phyloP scores from a whole-genome alignment of 2,329 filamentous ascomycete species.

The Clonostachys chloroleuca region DNA sequence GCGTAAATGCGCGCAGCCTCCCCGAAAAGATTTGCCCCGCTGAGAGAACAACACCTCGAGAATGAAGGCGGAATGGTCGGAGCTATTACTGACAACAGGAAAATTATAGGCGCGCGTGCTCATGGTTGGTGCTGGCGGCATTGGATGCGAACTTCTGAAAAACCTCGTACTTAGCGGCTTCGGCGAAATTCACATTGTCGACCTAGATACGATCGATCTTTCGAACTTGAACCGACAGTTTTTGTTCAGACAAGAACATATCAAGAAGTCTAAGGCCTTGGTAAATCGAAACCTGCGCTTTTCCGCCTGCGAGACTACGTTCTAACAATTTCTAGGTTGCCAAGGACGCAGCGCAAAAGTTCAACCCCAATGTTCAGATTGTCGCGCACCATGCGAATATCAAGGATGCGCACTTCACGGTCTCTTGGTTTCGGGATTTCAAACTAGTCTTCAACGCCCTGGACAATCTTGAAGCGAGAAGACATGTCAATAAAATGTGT shows the following conservation, averaged over 20 bases:
- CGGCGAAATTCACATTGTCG: slow-evolving; percentile 88
- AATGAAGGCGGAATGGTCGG: not conserved
- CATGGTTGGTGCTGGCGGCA: slow-evolving; percentile 94
- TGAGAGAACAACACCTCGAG: not conserved
- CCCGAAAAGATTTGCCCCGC: not conserved
- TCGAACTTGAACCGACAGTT: slow-evolving; percentile 98
- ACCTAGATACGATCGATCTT: slow-evolving; percentile 96
- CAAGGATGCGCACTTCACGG: slow-evolving; percentile 81
- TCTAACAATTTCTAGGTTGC: slow-evolving; percentile 61
- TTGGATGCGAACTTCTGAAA: slow-evolving; percentile 96
- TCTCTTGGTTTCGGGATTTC: slow-evolving; percentile 84
- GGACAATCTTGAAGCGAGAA: slow-evolving; percentile 88
- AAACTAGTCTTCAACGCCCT: slow-evolving; percentile 91
- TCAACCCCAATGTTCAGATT: slow-evolving; percentile 85
- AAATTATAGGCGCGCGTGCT: slow-evolving; percentile 69
- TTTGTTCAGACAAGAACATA: slow-evolving; percentile 92
- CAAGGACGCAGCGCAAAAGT: slow-evolving; percentile 83
- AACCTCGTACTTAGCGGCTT: slow-evolving; percentile 91
- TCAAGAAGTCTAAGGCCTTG: slow-evolving; percentile 93
- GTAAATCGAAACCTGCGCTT: slow-evolving; percentile 42
- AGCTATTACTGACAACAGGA: slow-evolving; percentile 6
- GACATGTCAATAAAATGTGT: slow-evolving; percentile 98
- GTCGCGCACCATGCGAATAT: slow-evolving; percentile 92
- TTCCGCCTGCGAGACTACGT: slow-evolving; percentile 5
- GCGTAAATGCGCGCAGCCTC: not conserved